A percentile compares a stretch with the other conserved stretches of the same genome.
These are phyloP conservation scores for Rhizopus delemar DNA, from an alignment of 371 early-diverging fungal species.

Conservation along the genomic window DNA sequence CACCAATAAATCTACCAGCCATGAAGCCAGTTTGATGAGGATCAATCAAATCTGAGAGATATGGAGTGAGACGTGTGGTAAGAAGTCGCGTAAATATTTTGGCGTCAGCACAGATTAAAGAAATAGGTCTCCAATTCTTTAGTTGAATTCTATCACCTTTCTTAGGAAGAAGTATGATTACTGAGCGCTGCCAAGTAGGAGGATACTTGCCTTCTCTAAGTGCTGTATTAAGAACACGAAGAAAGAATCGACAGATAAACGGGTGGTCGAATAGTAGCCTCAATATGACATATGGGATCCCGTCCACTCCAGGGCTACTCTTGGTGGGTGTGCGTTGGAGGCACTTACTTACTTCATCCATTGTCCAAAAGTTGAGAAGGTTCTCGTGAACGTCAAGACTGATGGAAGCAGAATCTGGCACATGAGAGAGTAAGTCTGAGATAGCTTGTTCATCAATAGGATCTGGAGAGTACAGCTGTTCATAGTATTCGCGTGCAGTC, in stretches of 20 bases:
- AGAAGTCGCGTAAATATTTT: constrained; percentile 28
- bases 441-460: neutral
- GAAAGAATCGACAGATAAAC: constrained; percentile 2
- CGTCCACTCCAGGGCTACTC: constrained; percentile 35
- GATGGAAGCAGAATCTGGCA: neutral
- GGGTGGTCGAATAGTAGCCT: neutral
- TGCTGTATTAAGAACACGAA: constrained; percentile 17
- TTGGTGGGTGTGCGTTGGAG: constrained; percentile 9
- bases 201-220: constrained; percentile 16
- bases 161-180: constrained; percentile 17
- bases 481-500: constrained; percentile 8
- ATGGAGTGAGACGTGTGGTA: constrained; percentile 9
- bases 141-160: too few species aligned
- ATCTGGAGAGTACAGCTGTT: constrained; percentile 9
- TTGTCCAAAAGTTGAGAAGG: neutral
- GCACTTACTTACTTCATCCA: neutral
- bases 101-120: constrained; percentile 11
- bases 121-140: too few species aligned
- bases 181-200: constrained; percentile 14
- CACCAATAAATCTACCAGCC: constrained; percentile 8
- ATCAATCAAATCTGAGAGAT: neutral
- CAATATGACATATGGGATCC: constrained; percentile 36
- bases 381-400: fast-evolving
- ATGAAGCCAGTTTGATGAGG: constrained; percentile 15
- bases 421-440: neutral